These are phyloP conservation scores for Sporothrix sp. DNA, from an alignment of 2,329 filamentous ascomycete species.

Conservation along the genomic window DNA sequence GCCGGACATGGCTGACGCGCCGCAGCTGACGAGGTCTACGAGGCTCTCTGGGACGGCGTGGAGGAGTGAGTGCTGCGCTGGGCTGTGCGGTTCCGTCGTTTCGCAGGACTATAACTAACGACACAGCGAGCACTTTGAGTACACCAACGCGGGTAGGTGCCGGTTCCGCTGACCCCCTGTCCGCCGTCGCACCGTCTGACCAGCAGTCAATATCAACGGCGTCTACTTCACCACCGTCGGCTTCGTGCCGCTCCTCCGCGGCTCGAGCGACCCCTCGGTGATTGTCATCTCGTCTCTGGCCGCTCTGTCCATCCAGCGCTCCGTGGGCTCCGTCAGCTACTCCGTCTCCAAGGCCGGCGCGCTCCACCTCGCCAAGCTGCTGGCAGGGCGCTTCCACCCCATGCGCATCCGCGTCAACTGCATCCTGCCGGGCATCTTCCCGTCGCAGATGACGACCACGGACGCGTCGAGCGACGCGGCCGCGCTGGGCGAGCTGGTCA, in stretches of 20 bases:
- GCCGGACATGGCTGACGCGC: background rate
- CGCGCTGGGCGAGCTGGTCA: background rate
- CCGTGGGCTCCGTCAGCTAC: background rate
- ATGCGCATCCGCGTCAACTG: background rate
- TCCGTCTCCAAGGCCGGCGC: background rate
- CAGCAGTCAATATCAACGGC: background rate
- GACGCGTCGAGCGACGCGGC: background rate
- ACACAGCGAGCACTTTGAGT: background rate
- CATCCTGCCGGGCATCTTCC: background rate
- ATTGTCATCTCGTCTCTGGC: background rate
- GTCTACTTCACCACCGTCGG: background rate
- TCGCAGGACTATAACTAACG: no score
- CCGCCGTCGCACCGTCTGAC: background rate
- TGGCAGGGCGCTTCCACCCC: background rate
- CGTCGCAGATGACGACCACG: background rate
- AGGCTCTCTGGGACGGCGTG: background rate
- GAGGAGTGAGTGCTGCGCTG: background rate
- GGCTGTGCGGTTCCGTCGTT: no score
- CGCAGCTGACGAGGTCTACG: background rate
- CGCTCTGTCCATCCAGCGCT: background rate
- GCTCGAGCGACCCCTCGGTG: background rate
- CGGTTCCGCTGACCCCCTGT: no score
- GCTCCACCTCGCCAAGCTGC: background rate
- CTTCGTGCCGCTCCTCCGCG: background rate
- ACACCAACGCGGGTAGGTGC: background rate